These are phyloP conservation scores for Leccinum arenicola DNA, from an alignment of 768 basidiomycete genomes.

Conservation along the genomic window DNA sequence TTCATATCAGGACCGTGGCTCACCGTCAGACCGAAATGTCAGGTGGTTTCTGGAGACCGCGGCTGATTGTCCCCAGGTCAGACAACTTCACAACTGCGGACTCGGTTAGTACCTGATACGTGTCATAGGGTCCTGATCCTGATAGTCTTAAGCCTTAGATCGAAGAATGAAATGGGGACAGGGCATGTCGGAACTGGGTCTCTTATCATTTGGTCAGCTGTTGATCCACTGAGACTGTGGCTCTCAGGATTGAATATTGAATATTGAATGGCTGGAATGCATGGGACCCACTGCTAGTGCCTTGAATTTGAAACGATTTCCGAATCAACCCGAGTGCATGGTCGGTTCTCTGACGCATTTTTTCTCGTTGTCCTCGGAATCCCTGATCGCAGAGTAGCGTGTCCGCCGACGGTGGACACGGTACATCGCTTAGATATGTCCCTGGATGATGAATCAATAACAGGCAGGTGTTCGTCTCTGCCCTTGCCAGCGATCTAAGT, in stretches of 20 bases:
- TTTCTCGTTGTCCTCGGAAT: slow-evolving; percentile 7
- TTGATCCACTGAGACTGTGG: neutral
- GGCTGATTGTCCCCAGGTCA: neutral
- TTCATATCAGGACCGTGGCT: neutral
- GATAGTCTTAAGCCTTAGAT: neutral
- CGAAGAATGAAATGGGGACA: neutral
- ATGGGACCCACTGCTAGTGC: neutral
- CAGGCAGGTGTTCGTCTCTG: neutral
- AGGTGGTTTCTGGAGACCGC: neutral
- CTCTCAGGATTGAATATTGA: neutral
- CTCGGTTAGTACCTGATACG: neutral
- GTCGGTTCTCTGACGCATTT: neutral
- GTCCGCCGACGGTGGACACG: slow-evolving; percentile 1
- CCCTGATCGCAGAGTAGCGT: slow-evolving; percentile 9
- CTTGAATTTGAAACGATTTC: slow-evolving; percentile 3
- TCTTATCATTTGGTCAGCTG: neutral
- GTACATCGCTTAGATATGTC: slow-evolving; percentile 1
- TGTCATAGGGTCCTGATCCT: neutral
- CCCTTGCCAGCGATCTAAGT: neutral
- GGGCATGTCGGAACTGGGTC: neutral
- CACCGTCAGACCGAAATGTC: neutral
- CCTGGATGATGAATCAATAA: slow-evolving; percentile 2
- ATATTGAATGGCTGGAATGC: neutral
- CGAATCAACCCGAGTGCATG: neutral
- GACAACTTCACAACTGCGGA: neutral